Conservation (phyloP, 2,329 filamentous ascomycete species). For the Aurifilum marmelostoma region DNA sequence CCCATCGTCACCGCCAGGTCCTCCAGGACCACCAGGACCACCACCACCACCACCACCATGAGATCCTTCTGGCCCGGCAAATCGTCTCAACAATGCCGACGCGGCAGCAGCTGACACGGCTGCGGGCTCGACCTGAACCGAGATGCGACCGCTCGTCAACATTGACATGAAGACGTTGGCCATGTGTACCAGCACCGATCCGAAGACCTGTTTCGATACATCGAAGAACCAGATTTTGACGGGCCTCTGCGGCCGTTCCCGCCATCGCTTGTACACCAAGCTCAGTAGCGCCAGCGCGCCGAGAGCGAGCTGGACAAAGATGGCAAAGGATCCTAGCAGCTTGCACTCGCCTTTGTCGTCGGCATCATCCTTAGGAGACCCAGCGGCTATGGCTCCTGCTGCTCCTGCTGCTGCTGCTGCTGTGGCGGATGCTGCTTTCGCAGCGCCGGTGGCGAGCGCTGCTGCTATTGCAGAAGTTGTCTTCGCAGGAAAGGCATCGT, state of each 20-base stretch:
- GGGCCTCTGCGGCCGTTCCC: slow-evolving; percentile 87
- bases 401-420: slow-evolving; percentile 18
- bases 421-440: slow-evolving; percentile 10
- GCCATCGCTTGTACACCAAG: slow-evolving; percentile 90
- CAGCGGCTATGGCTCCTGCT: slow-evolving; percentile 11
- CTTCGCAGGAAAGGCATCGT: slow-evolving; percentile 12
- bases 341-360: slow-evolving; percentile 76
- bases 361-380: slow-evolving; percentile 33
- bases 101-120: slow-evolving; percentile 41
- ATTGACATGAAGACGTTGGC: slow-evolving; percentile 96
- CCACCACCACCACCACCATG: slow-evolving; percentile 40
- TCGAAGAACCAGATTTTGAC: slow-evolving; percentile 98
- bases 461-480: slow-evolving; percentile 16
- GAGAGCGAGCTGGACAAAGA: slow-evolving; percentile 86
- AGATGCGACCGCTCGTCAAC: slow-evolving; percentile 86
- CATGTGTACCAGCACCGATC: slow-evolving; percentile 85
- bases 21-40: slow-evolving; percentile 35
- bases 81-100: slow-evolving; percentile 38
- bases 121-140: slow-evolving; percentile 60
- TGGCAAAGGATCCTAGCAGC: slow-evolving; percentile 86
- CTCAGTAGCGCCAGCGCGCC: slow-evolving; percentile 82
- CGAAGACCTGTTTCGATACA: slow-evolving; percentile 95
- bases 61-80: slow-evolving; percentile 42
- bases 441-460: slow-evolving; percentile 13
- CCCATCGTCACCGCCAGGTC: slow-evolving; percentile 47